Conservation (phyloP, 1,139 yeast genomes). For the Pichia sp. region DNA sequence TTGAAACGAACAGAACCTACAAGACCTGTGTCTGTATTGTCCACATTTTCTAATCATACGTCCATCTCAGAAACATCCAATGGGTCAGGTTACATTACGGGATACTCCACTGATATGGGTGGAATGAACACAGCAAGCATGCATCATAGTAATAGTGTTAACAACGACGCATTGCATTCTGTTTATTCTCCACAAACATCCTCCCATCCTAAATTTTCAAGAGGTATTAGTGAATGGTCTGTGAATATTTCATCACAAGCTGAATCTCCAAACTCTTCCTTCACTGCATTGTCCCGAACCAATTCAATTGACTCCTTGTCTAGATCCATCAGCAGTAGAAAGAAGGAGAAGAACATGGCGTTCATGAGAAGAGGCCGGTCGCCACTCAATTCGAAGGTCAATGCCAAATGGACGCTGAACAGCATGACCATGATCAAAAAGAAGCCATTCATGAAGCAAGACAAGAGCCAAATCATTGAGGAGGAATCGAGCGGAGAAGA, state of each 20-base stretch:
- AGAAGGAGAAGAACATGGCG: slow-evolving; percentile 25
- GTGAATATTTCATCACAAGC: slow-evolving; percentile 26
- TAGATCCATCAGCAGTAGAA: slow-evolving; percentile 24
- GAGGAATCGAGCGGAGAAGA: slow-evolving; percentile 32
- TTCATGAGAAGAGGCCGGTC: slow-evolving; percentile 39
- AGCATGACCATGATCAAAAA: slow-evolving; percentile 18
- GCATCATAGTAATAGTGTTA: not conserved
- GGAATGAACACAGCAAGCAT: not conserved
- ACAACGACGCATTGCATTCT: slow-evolving; percentile 13
- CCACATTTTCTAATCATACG: slow-evolving; percentile 32
- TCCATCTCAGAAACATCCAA: slow-evolving; percentile 34
- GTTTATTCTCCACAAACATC: slow-evolving; percentile 13
- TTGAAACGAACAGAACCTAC: slow-evolving; percentile 12
- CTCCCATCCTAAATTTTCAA: slow-evolving; percentile 23
- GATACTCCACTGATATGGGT: slow-evolving; percentile 32
- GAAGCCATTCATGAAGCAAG: slow-evolving; percentile 31
- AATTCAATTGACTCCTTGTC: slow-evolving; percentile 32
- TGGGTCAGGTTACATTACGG: slow-evolving; percentile 35
- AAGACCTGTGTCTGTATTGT: slow-evolving; percentile 33
- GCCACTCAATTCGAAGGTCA: slow-evolving; percentile 33
- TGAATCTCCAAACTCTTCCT: slow-evolving; percentile 33
- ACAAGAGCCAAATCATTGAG: slow-evolving; percentile 32
- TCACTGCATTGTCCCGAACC: slow-evolving; percentile 31
- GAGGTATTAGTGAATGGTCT: slow-evolving; percentile 34
- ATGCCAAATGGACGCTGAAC: slow-evolving; percentile 30